Conservation (phyloP, 306 rosid species). For the Gillenia trifoliata region DNA sequence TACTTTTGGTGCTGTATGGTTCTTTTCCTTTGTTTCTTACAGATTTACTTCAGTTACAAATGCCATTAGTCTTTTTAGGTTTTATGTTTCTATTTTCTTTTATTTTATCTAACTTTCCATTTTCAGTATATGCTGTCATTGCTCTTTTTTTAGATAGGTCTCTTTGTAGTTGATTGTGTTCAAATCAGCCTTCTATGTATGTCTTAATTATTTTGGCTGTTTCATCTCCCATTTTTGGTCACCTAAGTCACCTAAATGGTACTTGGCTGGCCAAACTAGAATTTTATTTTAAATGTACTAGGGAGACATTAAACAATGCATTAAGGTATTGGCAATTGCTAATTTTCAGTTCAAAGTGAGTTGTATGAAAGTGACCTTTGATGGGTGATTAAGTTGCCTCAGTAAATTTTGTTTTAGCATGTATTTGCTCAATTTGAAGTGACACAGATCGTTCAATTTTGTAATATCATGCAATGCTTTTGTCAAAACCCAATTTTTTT, state of each 20-base stretch:
- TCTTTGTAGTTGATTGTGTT: not conserved
- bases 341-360: not conserved
- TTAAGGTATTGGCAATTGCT: not conserved
- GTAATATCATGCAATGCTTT: not conserved
- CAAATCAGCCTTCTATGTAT: not conserved
- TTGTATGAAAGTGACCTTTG: not conserved
- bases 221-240: not conserved
- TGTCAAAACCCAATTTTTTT: not conserved
- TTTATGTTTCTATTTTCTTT: not conserved
- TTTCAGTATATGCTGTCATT: not conserved
- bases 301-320: not conserved
- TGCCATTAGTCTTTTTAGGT: not conserved
- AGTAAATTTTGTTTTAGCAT: not conserved
- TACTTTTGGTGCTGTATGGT: constrained; percentile 91
- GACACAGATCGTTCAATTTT: not conserved
- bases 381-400: not conserved
- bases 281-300: not conserved
- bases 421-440: not conserved
- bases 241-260: too few relatives aligned
- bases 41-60: not conserved
- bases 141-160: not conserved
- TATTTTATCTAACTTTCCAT: not conserved
- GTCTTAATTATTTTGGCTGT: not conserved
- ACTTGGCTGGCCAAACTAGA: not conserved
- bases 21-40: constrained; percentile 16